Conservation (phyloP, 768 basidiomycete genomes). For the Tylopilus rubrobrunneus region DNA sequence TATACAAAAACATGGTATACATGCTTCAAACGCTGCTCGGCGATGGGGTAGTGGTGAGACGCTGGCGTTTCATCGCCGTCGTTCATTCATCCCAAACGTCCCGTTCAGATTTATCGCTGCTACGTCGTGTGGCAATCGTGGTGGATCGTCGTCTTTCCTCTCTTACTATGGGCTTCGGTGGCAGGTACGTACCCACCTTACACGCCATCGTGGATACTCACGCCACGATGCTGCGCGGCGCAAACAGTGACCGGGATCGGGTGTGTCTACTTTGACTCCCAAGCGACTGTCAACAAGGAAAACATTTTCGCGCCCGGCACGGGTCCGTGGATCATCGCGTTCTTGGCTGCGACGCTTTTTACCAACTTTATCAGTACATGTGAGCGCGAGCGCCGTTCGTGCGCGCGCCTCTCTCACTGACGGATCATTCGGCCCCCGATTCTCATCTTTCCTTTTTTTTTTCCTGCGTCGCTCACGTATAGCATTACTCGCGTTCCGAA, state of each 20-base stretch:
- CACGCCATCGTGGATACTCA: neutral
- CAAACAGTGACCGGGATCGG: conserved; percentile 13
- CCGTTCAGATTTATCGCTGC: conserved; percentile 25
- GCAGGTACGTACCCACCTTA: neutral
- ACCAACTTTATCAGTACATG: conserved; percentile 22
- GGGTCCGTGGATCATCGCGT: conserved; percentile 22
- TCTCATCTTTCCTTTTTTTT: neutral
- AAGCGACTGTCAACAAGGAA: conserved; percentile 3
- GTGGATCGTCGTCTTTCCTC: conserved; percentile 15
- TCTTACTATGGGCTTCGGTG: conserved; percentile 12
- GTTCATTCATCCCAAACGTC: neutral
- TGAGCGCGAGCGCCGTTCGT: neutral
- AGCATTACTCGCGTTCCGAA: conserved; percentile 25
- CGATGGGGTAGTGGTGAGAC: neutral
- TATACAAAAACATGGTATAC: too few species aligned
- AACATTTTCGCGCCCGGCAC: conserved; percentile 17
- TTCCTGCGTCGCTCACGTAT: neutral
- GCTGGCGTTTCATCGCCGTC: neutral
- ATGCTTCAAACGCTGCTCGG: too few species aligned
- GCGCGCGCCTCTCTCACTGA: neutral
- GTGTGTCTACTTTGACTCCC: conserved; percentile 14
- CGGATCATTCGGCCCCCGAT: neutral
- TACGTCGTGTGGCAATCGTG: conserved; percentile 25
- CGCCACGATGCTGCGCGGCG: too few species aligned
- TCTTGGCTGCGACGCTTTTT: conserved; percentile 16